Evolutionary conservation across 1,284 basidiomycete species (phyloP).

Genomic region (Athelia psychrophila): DNA sequence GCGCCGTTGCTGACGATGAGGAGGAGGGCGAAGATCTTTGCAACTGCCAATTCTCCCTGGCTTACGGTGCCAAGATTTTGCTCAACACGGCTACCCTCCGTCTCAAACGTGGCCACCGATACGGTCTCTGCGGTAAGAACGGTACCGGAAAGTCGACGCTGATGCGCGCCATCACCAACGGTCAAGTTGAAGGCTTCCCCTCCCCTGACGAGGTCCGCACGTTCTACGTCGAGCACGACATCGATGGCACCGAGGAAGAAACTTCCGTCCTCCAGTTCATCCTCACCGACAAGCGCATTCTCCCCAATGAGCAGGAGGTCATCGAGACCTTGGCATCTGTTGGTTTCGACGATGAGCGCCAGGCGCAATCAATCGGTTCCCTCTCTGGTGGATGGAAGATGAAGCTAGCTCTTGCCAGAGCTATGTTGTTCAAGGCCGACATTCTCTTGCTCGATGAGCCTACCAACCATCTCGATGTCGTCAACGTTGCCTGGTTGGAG

Average conservation of each 20-base stretch:
- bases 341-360: conserved; percentile 88
- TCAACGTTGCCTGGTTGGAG: conserved; percentile 97
- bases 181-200: conserved; percentile 98
- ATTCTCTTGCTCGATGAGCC: conserved; percentile 97
- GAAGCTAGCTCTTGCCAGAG: conserved; percentile 98
- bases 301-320: conserved; percentile 69
- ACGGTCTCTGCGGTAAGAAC: conserved; percentile 97
- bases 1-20: conserved; percentile 78
- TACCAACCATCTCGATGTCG: conserved; percentile 96
- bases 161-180: conserved; percentile 95
- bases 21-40: conserved; percentile 97
- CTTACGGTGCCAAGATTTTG: conserved; percentile 98
- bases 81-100: conserved; percentile 95
- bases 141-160: conserved; percentile 98
- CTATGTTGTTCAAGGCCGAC: conserved; percentile 98
- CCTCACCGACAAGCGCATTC: conserved; percentile 82
- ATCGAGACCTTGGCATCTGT: conserved; percentile 84
- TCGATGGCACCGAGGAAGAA: conserved; percentile 92
- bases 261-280: conserved; percentile 92
- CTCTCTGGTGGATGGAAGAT: conserved; percentile 99
- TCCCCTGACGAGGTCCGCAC: conserved; percentile 94
- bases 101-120: conserved; percentile 97
- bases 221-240: conserved; percentile 99
- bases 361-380: conserved; percentile 83
- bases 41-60: conserved; percentile 97